phyloP scores from a whole-genome alignment of 176 grass and related monocot species.

The Triticum turgidum region DNA sequence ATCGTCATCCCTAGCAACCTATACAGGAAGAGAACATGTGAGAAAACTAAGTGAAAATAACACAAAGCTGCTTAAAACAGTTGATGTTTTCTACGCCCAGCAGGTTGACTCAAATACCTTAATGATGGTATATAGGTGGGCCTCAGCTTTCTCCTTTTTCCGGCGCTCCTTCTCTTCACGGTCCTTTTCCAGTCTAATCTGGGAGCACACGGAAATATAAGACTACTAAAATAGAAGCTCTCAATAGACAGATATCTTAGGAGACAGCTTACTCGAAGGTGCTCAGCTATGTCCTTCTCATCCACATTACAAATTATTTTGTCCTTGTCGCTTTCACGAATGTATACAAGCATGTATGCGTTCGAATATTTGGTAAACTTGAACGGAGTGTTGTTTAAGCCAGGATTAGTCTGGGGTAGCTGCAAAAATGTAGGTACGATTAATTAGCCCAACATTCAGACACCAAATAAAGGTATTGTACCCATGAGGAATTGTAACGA shows the following conservation, averaged over 20 bases:
- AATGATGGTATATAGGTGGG: constrained; percentile 96
- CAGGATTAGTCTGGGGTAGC: constrained; percentile 97
- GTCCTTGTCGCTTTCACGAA: constrained; percentile 95
- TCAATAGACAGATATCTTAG: constrained; percentile 2
- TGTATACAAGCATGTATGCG: constrained; percentile 99
- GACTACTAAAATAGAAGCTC: constrained; percentile 21
- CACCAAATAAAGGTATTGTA: background rate
- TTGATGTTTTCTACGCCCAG: background rate
- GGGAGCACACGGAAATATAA: constrained; percentile 32
- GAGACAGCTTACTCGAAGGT: constrained; percentile 74
- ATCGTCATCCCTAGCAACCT: constrained; percentile 92
- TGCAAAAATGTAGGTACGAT: constrained; percentile 37
- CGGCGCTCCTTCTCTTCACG: constrained; percentile 94
- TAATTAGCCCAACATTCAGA: constrained; percentile 25
- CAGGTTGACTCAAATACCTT: constrained; percentile 60
- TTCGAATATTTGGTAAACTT: constrained; percentile 99
- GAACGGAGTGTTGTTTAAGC: constrained; percentile 93
- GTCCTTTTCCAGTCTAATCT: constrained; percentile 97
- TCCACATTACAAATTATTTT: constrained; percentile 99
- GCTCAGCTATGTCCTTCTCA: constrained; percentile 95
- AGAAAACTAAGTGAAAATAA: constrained; percentile 32
- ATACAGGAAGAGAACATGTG: constrained; percentile 16
- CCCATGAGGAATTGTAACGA: constrained; percentile 15
- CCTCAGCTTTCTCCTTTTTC: constrained; percentile 99
- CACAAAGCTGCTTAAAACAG: background rate